Base-by-base conservation (phyloP, 257 asterid genomes). In the Gentiana macrophylla region DNA sequence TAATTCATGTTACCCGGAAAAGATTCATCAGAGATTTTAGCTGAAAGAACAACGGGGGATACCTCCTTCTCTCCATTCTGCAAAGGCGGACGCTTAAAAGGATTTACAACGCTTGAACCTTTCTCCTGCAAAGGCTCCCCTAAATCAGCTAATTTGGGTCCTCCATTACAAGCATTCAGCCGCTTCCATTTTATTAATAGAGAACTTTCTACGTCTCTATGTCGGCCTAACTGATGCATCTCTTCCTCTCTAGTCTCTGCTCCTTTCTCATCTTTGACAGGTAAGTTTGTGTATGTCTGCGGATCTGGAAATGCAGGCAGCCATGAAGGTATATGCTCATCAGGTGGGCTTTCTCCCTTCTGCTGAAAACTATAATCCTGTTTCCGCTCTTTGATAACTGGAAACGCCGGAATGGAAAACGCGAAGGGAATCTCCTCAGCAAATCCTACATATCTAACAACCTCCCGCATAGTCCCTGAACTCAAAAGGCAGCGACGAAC, bases 351-450 rank as follows among this genome's bases (percentile, higher is more conserved):
- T 59, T 73, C 86, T 34, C 72, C 84, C 3, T 62, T 70, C 64
- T 73, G 82, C 41, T 62, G 68, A 67, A 74, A 79, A 74, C 82
- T 72, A 34, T 67, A 73, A 61, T 64, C 67, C 38, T 61, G 61
- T 60, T 43, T 66, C 68, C 79, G 60, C 52, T 73, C 75, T 69
- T 70, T 81, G 15, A 76, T 64, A 65, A 81, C 86, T 3, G 93
- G 93, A 78, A 86, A 86, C 43, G 53, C 64, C 5, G 95, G 90
- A 62, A 78, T 32, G 34, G 63, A 53, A 75, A 78, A 80, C 0
- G 83, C 84, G 70, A 86, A 89, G 3, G 94, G 89, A 59, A 69
- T 77, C 62, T 86, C 89, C 67, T 83, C 92, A 10, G 77, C 73
- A 64, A 60, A 65, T 54, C 75, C 74, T 60, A 83, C 46, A 64